Evolutionary conservation across 139 green algal genomes (phyloP).

Genomic region (Picochlorum sp.): DNA sequence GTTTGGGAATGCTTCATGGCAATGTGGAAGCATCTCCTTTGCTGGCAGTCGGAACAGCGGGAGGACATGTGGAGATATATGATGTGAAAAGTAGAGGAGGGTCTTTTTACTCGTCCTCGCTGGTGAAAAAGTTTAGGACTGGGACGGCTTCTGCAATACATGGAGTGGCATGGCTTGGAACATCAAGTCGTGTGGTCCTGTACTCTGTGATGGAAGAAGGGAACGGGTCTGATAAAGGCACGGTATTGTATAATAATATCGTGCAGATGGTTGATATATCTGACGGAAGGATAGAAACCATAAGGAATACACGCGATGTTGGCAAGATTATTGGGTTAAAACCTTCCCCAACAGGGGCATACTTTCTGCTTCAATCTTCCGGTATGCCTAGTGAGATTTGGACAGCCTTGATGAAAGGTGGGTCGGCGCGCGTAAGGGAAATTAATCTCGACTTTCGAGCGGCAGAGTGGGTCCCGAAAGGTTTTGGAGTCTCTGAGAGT

Average conservation of each 20-base stretch:
- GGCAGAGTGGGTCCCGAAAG: slow-evolving; percentile 58
- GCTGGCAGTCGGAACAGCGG: not conserved
- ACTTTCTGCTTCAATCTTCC: slow-evolving; percentile 62
- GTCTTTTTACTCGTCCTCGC: not conserved
- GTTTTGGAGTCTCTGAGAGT: slow-evolving; percentile 16
- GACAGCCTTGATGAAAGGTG: slow-evolving; percentile 27
- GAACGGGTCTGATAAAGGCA: slow-evolving; percentile 4
- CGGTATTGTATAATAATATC: slow-evolving; percentile 14
- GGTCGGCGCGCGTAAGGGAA: slow-evolving; percentile 45
- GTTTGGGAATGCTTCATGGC: not conserved
- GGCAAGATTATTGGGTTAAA: slow-evolving; percentile 49
- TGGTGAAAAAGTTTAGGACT: not conserved
- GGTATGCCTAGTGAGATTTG: slow-evolving; percentile 68
- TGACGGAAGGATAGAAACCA: slow-evolving; percentile 23
- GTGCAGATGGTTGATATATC: not conserved
- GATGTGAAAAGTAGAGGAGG: not conserved
- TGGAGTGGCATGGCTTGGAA: slow-evolving; percentile 66
- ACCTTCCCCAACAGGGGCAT: slow-evolving; percentile 47
- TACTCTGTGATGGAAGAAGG: slow-evolving; percentile 46
- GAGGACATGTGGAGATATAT: not conserved
- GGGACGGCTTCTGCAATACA: not conserved
- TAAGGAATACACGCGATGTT: slow-evolving; percentile 28
- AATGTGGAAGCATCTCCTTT: not conserved
- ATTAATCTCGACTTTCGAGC: slow-evolving; percentile 71
- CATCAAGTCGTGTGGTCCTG: slow-evolving; percentile 30